Base-by-base conservation (phyloP, 2,329 filamentous ascomycete species). In the Exserohilum rostratum region DNA sequence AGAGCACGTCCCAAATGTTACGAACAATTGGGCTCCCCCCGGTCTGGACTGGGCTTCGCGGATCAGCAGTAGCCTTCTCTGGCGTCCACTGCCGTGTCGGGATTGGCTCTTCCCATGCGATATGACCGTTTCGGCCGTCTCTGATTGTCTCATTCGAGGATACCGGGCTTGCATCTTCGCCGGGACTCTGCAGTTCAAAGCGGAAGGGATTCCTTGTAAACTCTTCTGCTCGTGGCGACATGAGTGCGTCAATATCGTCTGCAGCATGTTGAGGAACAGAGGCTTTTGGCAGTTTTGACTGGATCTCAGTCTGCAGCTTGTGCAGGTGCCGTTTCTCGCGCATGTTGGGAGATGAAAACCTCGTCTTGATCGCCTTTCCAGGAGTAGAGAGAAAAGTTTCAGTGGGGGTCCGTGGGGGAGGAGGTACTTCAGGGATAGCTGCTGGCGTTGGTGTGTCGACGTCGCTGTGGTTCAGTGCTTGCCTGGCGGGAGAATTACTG, bases 1-100 rank as follows among this genome's bases (percentile, higher is more conserved):
- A 92, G 74, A 93, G 79, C 46, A 91, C 80, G 67, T 92, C 89
- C 71, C 90, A 88, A 66, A 93, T 93, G 54, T 88, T 92, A 52
- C 90, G 82, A 46, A 87, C 85, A 57, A 93, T 92, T 3, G 90
- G 88, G 53, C 85, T 86, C 71, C 89, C 88, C 34, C 90, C 89
- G 66, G 84, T 85, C 11, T 88, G 90, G 0, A 89, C 87, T 13
- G 90, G 90, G 70, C 89, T 92, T 64, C 90, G 79, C 12, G 90
- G 90, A 69, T 93, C 80, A 10, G 84, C 81, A 52, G 87, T 85
- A 79, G 76, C 15, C 81, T 84, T 49, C 80, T 87, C 69, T 82
- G 87, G 45, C 83, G 74, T 29, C 78, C 79, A 62, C 50, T 66
- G 64, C 25, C 58, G 61, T 17, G 22, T 25, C 7, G 65, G 62